Conservation (phyloP, 176 grass and related monocot genomes). For the Panicum miliaceum region DNA sequence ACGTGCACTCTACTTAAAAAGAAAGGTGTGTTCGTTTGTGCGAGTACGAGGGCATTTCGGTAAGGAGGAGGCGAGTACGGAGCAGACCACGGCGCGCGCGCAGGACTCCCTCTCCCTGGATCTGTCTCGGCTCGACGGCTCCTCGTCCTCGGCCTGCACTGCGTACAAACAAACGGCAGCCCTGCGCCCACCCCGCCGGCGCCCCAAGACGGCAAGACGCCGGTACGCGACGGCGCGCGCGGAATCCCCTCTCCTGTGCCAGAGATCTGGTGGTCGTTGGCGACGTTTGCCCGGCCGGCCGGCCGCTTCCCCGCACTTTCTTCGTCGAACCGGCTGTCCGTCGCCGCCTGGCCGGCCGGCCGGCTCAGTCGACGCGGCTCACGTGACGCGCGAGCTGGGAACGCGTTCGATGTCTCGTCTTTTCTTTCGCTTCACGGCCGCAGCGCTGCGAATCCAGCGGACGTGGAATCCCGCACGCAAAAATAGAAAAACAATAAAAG, state of each 20-base stretch:
- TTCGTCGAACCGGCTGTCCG: background rate
- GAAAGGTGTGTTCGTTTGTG: too few species aligned
- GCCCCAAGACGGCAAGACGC: too few species aligned
- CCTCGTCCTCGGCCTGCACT: background rate
- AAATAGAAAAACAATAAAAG: background rate
- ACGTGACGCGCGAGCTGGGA: background rate
- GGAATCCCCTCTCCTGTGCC: too few species aligned
- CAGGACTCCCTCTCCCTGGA: background rate
- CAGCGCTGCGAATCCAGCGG: background rate
- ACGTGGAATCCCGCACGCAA: constrained; percentile 9
- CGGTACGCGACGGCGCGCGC: background rate
- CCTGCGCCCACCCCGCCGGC: background rate
- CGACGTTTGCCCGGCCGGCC: background rate
- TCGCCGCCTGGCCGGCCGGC: too few species aligned
- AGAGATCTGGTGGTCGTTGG: too few species aligned
- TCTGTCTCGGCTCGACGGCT: background rate
- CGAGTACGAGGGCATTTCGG: background rate
- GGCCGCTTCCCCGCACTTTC: background rate
- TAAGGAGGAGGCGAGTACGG: background rate
- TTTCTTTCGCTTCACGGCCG: background rate
- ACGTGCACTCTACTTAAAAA: too few species aligned
- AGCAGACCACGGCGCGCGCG: background rate
- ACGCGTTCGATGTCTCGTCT: background rate
- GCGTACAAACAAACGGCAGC: background rate
- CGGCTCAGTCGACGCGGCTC: background rate